These are phyloP conservation scores for Nemania sp. DNA, from an alignment of 2,329 filamentous ascomycete genomes.

Conservation along the genomic window DNA sequence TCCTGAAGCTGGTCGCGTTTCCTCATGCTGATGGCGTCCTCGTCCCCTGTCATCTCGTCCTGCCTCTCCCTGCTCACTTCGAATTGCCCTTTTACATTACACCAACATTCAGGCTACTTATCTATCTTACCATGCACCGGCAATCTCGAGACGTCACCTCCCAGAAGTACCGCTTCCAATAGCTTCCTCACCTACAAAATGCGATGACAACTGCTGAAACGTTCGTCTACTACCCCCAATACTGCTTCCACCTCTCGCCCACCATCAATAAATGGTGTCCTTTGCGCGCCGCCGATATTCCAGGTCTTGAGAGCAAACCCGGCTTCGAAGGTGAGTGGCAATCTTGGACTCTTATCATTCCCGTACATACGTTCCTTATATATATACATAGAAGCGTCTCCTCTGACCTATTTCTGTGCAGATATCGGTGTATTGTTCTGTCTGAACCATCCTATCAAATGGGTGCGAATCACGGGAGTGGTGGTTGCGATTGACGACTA, in stretches of 20 bases:
- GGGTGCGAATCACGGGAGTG: conserved; percentile 71
- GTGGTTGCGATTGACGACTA: conserved; percentile 66
- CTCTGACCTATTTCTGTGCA: conserved; percentile 25
- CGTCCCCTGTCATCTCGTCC: not conserved
- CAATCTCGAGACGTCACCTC: conserved; percentile 6
- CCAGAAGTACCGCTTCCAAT: conserved; percentile 22
- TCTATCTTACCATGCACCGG: not conserved
- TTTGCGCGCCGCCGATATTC: conserved; percentile 56
- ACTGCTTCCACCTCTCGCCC: conserved; percentile 66
- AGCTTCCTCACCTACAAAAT: conserved; percentile 33
- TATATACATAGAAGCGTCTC: not conserved
- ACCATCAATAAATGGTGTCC: conserved; percentile 65
- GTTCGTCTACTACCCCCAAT: conserved; percentile 57
- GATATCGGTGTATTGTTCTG: conserved; percentile 67
- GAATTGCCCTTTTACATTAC: too few relatives aligned
- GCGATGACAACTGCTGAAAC: conserved; percentile 51
- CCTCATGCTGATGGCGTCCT: conserved; percentile 26
- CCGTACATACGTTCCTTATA: too few relatives aligned
- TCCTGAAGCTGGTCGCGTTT: not conserved
- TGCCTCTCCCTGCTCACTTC: too few relatives aligned
- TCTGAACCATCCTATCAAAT: conserved; percentile 76
- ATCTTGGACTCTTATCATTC: not conserved
- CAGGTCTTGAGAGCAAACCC: conserved; percentile 50
- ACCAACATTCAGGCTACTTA: too few relatives aligned
- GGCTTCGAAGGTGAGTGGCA: conserved; percentile 57